These are phyloP conservation scores for Massarina eburnea DNA, from an alignment of 2,329 filamentous ascomycete species.

Conservation along the genomic window DNA sequence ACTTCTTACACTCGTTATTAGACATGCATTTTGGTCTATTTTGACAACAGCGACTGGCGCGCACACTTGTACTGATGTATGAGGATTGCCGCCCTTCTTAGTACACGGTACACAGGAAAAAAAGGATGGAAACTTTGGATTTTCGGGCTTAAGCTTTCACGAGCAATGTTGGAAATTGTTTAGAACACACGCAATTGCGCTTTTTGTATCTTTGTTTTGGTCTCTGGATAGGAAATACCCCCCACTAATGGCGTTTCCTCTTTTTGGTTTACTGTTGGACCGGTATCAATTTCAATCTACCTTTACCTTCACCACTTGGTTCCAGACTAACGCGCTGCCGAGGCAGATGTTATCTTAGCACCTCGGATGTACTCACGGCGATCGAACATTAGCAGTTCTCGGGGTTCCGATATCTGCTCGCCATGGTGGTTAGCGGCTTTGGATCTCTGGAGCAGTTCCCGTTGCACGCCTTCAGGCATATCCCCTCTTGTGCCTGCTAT, in stretches of 20 bases:
- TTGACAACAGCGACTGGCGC: conserved; percentile 3
- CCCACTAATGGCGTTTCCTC: conserved; percentile 8
- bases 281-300: no score
- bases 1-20: conserved; percentile 11
- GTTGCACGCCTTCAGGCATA: no score
- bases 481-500: no score
- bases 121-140: no score
- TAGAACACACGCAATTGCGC: conserved; percentile 7
- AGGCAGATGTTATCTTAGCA: no score
- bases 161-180: background rate
- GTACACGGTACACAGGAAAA: background rate
- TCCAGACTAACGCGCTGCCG: no score
- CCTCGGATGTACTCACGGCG: no score
- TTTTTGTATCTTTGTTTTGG: conserved; percentile 2
- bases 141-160: background rate
- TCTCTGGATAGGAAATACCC: conserved; percentile 14
- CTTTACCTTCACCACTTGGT: no score
- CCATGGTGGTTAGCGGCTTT: no score
- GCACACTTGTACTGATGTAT: background rate
- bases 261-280: background rate
- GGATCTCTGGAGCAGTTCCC: no score
- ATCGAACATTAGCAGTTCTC: no score
- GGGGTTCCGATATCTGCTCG: no score
- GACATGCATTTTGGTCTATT: conserved; percentile 4
- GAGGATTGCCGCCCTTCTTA: background rate